These are phyloP conservation scores for Hemerocallis citrina DNA, from an alignment of 106 monocot species.

Conservation along the genomic window DNA sequence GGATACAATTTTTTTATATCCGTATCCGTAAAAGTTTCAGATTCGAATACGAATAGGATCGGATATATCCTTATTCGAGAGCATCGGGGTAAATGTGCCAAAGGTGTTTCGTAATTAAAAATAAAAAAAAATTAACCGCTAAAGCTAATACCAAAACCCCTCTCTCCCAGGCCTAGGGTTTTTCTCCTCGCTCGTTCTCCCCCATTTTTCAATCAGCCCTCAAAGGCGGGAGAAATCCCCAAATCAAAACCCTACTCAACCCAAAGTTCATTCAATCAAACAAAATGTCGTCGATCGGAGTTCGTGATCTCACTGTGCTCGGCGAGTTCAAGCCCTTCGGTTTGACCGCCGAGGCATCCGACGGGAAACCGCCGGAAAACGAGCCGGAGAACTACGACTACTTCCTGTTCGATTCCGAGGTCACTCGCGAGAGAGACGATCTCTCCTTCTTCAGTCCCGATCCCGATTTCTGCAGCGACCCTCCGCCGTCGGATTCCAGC, in stretches of 20 bases:
- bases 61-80: too few relatives aligned
- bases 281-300: conserved; percentile 26
- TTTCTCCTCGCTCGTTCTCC: neutral
- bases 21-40: too few relatives aligned
- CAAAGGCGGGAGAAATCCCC: neutral
- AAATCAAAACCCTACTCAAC: neutral
- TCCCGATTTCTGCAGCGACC: conserved; percentile 15
- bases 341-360: conserved; percentile 43
- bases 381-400: conserved; percentile 44
- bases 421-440: conserved; percentile 38
- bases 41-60: too few relatives aligned
- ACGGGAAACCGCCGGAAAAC: conserved; percentile 28
- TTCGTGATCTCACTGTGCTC: conserved; percentile 60
- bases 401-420: conserved; percentile 68
- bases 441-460: conserved; percentile 12
- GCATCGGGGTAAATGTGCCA: too few relatives aligned
- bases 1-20: too few relatives aligned
- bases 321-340: conserved; percentile 88
- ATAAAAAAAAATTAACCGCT: too few relatives aligned
- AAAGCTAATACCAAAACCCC: too few relatives aligned
- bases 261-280: neutral
- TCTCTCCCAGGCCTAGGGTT: neutral
- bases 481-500: conserved; percentile 23
- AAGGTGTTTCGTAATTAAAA: too few relatives aligned
- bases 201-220: neutral